Percentiles rank a stretch among this genome's conserved stretches.
phyloP scores from a whole-genome alignment of 768 basidiomycete genomes.

The Phlebiopsis flavidoalba region DNA sequence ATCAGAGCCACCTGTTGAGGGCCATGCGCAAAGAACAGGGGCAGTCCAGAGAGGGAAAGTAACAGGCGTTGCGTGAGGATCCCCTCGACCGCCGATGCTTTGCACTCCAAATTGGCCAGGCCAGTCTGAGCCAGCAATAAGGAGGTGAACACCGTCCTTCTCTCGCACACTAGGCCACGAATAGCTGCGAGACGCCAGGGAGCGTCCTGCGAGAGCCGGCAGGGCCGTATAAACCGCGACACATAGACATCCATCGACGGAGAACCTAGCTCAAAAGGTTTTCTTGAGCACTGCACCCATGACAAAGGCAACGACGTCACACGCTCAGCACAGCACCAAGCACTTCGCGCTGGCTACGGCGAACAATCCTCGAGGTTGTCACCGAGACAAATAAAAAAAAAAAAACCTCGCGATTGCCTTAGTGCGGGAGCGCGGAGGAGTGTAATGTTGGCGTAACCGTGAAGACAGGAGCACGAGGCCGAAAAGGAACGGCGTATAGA shows the following conservation, averaged over 20 bases:
- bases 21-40: slow-evolving; percentile 54
- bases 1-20: slow-evolving; percentile 47
- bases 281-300: slow-evolving; percentile 60
- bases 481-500: slow-evolving; percentile 54
- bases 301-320: slow-evolving; percentile 65
- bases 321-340: slow-evolving; percentile 56
- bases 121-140: slow-evolving; percentile 56
- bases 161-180: slow-evolving; percentile 53
- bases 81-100: slow-evolving; percentile 62
- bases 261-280: slow-evolving; percentile 82
- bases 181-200: slow-evolving; percentile 56
- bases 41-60: slow-evolving; percentile 57
- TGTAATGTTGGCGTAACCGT: slow-evolving; percentile 39
- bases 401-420: slow-evolving; percentile 31
- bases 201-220: slow-evolving; percentile 61
- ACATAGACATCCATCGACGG: slow-evolving; percentile 56
- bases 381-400: too few species aligned
- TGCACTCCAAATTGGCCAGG: slow-evolving; percentile 58
- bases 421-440: slow-evolving; percentile 32
- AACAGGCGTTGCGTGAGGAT: slow-evolving; percentile 71
- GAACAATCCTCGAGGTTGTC: slow-evolving; percentile 40
- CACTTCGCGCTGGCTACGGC: slow-evolving; percentile 48
- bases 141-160: slow-evolving; percentile 52
- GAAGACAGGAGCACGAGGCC: slow-evolving; percentile 32
- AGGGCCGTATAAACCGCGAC: slow-evolving; percentile 71